Evolutionary conservation across 2,329 filamentous ascomycete species (phyloP), one percentile per base, ranked within the genome.

Genomic region (Elsinoe perseae): DNA sequence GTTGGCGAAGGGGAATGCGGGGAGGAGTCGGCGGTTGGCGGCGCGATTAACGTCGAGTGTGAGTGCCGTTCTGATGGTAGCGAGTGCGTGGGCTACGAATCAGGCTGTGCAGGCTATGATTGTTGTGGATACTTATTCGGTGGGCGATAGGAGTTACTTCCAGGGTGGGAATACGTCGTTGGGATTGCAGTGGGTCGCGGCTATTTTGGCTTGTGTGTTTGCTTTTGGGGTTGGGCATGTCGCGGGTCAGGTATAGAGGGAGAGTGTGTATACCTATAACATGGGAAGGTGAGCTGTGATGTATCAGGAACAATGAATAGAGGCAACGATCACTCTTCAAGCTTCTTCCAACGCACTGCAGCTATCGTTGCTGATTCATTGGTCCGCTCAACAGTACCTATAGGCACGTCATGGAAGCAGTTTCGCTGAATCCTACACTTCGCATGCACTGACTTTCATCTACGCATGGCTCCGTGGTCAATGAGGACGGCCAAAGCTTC

Each of bases 1-100:
- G n/a, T 25, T 60, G 25, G 34, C 34, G 14, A 57, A 54, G 14
- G 40, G 38, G 8, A 54, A 43, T 25, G 58, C 52, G 21, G 46
- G 56, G 16, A 18, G 52, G 2, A 20, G 52, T 3, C 34, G 50
- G 28, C 53, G 56, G 21, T 44, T 27, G 10, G 28, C 40, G 28
- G 56, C 58, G 21, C 50, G 54, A 18, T n/a, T 23, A n/a, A 23
- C 48, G 14, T 40, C 56, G 25, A 34, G 46, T 38, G 48, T 43
- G n/a, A 46, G 40, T 7, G 58, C 56, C 12, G 44, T 52, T 6
- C 50, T 60, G 9, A 58, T 60, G 58, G 40, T 60, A 16, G 56
- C 58, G 25, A 56, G 52, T 21, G 58, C 58, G 6, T 60, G 58
- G 58, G 50, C 58, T 20, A 60, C 58, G 10, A 50, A 36, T n/a